Conservation (phyloP, 177 flowering plant genomes). For the Telopea speciosissima region DNA sequence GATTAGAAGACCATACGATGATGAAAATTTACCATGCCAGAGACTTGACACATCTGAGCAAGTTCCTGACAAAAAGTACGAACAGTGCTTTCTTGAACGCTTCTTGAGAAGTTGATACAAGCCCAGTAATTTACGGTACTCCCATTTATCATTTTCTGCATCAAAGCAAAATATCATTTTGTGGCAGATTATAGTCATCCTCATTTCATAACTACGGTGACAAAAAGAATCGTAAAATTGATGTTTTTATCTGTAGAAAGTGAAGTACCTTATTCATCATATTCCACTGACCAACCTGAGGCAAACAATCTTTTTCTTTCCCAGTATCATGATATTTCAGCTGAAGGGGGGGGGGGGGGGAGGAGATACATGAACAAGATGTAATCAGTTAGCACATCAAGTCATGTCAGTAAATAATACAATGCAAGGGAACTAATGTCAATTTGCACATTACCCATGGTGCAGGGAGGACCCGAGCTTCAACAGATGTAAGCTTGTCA, state of each 20-base stretch:
- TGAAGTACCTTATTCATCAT: slow-evolving; percentile 54
- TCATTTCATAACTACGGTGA: not conserved
- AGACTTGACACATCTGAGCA: slow-evolving; percentile 52
- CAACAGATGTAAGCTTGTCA: slow-evolving; percentile 47
- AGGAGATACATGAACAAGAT: not conserved
- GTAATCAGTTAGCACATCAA: not conserved
- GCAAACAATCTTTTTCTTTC: slow-evolving; percentile 46
- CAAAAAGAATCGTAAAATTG: not conserved
- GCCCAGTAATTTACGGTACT: slow-evolving; percentile 51
- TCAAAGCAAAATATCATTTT: not conserved
- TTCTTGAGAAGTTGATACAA: slow-evolving; percentile 61
- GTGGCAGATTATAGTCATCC: not conserved
- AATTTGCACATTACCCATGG: slow-evolving; percentile 44
- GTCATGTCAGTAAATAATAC: not conserved
- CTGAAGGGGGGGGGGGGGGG: slow-evolving; percentile 15
- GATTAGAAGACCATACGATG: slow-evolving; percentile 3
- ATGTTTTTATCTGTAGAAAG: not conserved
- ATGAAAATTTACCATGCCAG: slow-evolving; percentile 55
- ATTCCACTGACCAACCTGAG: slow-evolving; percentile 69
- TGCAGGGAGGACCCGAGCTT: slow-evolving; percentile 64
- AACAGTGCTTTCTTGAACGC: slow-evolving; percentile 49
- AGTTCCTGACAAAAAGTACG: slow-evolving; percentile 55
- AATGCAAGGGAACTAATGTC: not conserved
- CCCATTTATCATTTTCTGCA: slow-evolving; percentile 71
- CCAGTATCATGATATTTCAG: slow-evolving; percentile 60